These are phyloP conservation scores for Aspergillus latus DNA, from an alignment of 2,329 filamentous ascomycete species.

Conservation along the genomic window DNA sequence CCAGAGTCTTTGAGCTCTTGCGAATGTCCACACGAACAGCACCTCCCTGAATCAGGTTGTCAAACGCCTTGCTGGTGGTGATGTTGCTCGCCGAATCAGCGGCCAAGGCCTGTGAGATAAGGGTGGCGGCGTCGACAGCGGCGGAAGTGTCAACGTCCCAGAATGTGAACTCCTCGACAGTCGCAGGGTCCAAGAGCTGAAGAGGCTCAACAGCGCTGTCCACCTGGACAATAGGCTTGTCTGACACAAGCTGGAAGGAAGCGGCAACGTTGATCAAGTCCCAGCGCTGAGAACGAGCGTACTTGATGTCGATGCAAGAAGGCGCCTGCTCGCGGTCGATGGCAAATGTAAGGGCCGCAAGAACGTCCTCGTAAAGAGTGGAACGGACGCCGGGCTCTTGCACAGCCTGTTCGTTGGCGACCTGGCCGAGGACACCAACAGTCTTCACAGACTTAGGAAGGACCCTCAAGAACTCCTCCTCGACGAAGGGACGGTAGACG, in stretches of 20 bases:
- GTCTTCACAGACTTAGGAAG: constrained; percentile 73
- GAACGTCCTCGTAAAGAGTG: constrained; percentile 85
- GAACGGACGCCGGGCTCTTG: constrained; percentile 76
- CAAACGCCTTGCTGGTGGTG: constrained; percentile 58
- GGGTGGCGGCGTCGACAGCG: constrained; percentile 63
- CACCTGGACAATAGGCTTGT: constrained; percentile 40
- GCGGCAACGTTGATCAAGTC: constrained; percentile 50
- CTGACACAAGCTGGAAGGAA: constrained; percentile 47
- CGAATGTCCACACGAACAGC: constrained; percentile 81
- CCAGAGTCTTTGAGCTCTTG: constrained; percentile 76
- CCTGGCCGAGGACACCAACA: constrained; percentile 86
- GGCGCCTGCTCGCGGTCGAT: constrained; percentile 63
- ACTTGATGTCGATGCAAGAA: constrained; percentile 80
- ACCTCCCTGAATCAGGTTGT: constrained; percentile 71
- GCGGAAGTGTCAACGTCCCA: constrained; percentile 82
- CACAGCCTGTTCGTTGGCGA: constrained; percentile 69
- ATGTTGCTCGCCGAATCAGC: constrained; percentile 62
- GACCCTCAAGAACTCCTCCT: constrained; percentile 84
- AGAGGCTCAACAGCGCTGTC: constrained; percentile 46
- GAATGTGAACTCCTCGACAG: constrained; percentile 82
- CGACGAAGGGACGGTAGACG: constrained; percentile 90
- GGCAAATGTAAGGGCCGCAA: constrained; percentile 80
- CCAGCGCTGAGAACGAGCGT: constrained; percentile 70
- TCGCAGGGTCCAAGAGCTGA: constrained; percentile 54
- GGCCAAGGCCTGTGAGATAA: constrained; percentile 60